Evolutionary conservation across 495 filamentous ascomycete genomes (phyloP).

Genomic region (Neurospora sp.): DNA sequence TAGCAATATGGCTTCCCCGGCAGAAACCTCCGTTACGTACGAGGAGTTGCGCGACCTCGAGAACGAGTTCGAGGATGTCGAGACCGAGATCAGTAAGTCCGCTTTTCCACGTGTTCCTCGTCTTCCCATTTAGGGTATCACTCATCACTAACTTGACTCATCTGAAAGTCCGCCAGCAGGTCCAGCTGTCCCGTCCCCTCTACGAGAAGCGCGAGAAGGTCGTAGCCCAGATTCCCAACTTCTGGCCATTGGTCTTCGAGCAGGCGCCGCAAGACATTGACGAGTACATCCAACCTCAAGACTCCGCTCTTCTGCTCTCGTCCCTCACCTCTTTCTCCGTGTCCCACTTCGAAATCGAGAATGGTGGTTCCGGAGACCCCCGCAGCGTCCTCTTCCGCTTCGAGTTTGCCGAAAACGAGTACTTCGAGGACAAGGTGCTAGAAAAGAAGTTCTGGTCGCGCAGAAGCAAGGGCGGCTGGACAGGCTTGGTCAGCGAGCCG

Average conservation of each 20-base stretch:
- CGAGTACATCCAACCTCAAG: conserved; percentile 68
- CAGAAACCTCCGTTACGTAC: conserved; percentile 36
- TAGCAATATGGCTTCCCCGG: conserved; percentile 11
- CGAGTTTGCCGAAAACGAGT: conserved; percentile 57
- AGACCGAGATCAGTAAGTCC: conserved; percentile 57
- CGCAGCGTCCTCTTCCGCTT: conserved; percentile 53
- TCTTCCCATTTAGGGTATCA: not conserved
- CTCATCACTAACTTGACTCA: not conserved
- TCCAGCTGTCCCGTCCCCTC: conserved; percentile 42
- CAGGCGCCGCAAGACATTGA: conserved; percentile 75
- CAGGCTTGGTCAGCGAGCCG: conserved; percentile 72
- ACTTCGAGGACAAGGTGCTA: conserved; percentile 61
- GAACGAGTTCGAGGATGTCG: conserved; percentile 59
- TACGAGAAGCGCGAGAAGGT: conserved; percentile 63
- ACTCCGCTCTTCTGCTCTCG: conserved; percentile 55
- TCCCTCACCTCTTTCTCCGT: conserved; percentile 56
- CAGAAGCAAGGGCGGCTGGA: conserved; percentile 51
- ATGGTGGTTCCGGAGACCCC: conserved; percentile 47
- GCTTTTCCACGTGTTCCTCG: not conserved
- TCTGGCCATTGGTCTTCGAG: conserved; percentile 84
- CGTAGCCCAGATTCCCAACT: conserved; percentile 60
- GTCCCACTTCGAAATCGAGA: conserved; percentile 61
- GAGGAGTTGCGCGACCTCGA: conserved; percentile 54
- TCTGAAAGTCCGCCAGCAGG: conserved; percentile 46
- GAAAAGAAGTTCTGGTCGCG: conserved; percentile 89